Evolutionary conservation across 192 early-diverging fungal genomes (phyloP).

Genomic region (Geranomyces variabilis): DNA sequence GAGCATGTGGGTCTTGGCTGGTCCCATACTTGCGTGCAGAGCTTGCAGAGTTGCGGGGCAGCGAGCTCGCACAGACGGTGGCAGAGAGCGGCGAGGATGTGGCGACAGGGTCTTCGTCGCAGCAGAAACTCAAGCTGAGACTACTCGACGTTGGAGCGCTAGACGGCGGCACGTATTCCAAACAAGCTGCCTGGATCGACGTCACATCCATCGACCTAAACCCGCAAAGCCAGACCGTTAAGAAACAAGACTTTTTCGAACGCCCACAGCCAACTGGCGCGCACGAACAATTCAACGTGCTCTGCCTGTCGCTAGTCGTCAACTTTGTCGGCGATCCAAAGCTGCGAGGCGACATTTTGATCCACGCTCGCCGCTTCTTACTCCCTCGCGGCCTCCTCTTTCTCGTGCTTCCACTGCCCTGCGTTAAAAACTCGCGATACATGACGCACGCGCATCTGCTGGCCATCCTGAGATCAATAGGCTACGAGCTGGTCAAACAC

Average conservation of each 20-base stretch:
- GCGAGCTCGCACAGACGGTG: neutral
- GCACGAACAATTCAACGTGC: slow-evolving; percentile 67
- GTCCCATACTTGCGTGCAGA: slow-evolving; percentile 55
- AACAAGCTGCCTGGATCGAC: slow-evolving; percentile 68
- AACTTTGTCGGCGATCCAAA: slow-evolving; percentile 85
- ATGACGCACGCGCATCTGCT: slow-evolving; percentile 73
- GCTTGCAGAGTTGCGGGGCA: too few relatives aligned
- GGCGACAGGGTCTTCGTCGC: neutral
- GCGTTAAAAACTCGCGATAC: slow-evolving; percentile 84
- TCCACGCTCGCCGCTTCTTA: slow-evolving; percentile 53
- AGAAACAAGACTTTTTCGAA: slow-evolving; percentile 83
- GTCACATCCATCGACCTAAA: slow-evolving; percentile 86
- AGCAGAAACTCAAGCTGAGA: slow-evolving; percentile 40
- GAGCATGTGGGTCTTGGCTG: slow-evolving; percentile 79
- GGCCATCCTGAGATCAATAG: slow-evolving; percentile 65
- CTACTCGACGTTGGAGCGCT: slow-evolving; percentile 88
- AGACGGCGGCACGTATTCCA: slow-evolving; percentile 73
- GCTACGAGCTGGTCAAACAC: slow-evolving; percentile 60
- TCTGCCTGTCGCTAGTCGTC: slow-evolving; percentile 82
- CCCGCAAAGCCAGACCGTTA: slow-evolving; percentile 72
- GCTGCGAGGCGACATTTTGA: slow-evolving; percentile 72
- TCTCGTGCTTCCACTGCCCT: slow-evolving; percentile 80
- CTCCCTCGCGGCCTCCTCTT: slow-evolving; percentile 64
- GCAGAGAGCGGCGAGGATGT: neutral
- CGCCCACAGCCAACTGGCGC: slow-evolving; percentile 50